These are phyloP conservation scores for Neospermospora avenae DNA, from an alignment of 2,329 filamentous ascomycete species.

Conservation along the genomic window DNA sequence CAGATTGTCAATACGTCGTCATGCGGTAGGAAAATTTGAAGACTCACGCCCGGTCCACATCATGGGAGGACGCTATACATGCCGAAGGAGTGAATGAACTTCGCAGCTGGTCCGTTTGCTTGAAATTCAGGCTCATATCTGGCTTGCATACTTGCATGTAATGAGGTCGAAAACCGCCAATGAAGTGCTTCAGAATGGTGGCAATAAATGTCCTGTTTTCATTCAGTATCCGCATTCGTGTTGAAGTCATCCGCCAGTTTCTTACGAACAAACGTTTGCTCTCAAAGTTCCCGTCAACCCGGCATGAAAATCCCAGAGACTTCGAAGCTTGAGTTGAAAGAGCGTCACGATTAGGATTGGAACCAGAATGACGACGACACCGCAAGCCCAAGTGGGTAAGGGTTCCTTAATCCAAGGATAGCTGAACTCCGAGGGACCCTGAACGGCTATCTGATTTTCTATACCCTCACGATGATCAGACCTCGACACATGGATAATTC, in stretches of 20 bases:
- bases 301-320: slow-evolving; percentile 54
- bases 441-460: background rate
- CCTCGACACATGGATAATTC: slow-evolving; percentile 16
- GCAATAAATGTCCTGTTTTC: slow-evolving; percentile 61
- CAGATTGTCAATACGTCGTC: slow-evolving; percentile 5
- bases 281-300: slow-evolving; percentile 20
- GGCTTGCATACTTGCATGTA: slow-evolving; percentile 69
- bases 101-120: background rate
- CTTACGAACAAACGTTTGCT: slow-evolving; percentile 7
- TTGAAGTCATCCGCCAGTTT: background rate
- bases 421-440: slow-evolving; percentile 14
- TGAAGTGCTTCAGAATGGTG: slow-evolving; percentile 69
- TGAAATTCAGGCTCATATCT: slow-evolving; percentile 30
- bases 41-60: slow-evolving; percentile 40
- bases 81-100: slow-evolving; percentile 61
- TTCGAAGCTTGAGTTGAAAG: slow-evolving; percentile 62
- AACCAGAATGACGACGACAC: slow-evolving; percentile 58
- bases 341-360: slow-evolving; percentile 61
- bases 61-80: slow-evolving; percentile 58
- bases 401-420: slow-evolving; percentile 21
- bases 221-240: background rate
- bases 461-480: background rate
- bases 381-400: slow-evolving; percentile 64
- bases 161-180: slow-evolving; percentile 66
- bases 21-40: background rate